phyloP scores from a whole-genome alignment of 306 rosid genomes.

The Dryas drummondii region DNA sequence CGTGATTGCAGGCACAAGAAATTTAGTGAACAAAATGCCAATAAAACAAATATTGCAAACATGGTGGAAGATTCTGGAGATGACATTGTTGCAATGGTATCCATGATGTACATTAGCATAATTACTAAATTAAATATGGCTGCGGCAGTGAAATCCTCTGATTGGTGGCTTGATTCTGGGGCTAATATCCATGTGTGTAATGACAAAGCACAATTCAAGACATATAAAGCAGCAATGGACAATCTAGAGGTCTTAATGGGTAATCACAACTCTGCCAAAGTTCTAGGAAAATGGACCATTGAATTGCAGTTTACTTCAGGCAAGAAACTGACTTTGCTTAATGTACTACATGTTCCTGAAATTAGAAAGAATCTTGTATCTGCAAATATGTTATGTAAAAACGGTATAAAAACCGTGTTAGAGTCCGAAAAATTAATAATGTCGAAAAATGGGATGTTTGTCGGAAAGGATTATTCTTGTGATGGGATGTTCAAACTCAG shows the following conservation, averaged over 20 bases:
- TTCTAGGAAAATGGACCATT: neutral
- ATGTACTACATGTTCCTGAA: neutral
- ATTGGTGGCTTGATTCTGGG: neutral
- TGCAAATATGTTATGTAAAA: neutral
- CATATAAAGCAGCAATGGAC: neutral
- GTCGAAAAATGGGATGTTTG: neutral
- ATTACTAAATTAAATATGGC: neutral
- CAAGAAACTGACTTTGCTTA: neutral
- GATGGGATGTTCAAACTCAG: slow-evolving; percentile 16
- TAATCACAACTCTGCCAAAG: neutral
- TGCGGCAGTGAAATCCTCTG: neutral
- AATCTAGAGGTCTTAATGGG: neutral
- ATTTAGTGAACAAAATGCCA: neutral
- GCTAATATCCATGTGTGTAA: neutral
- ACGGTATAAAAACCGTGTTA: neutral
- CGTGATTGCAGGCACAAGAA: neutral
- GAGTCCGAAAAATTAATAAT: neutral
- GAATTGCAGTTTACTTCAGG: neutral
- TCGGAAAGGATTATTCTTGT: slow-evolving; percentile 3
- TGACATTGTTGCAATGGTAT: neutral
- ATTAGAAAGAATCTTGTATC: neutral
- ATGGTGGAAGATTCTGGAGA: neutral
- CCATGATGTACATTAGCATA: neutral
- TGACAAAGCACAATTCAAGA: neutral
- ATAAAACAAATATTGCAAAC: neutral